Evolutionary conservation across 2,329 filamentous ascomycete species (phyloP).

Genomic region (Neonectria faginata): DNA sequence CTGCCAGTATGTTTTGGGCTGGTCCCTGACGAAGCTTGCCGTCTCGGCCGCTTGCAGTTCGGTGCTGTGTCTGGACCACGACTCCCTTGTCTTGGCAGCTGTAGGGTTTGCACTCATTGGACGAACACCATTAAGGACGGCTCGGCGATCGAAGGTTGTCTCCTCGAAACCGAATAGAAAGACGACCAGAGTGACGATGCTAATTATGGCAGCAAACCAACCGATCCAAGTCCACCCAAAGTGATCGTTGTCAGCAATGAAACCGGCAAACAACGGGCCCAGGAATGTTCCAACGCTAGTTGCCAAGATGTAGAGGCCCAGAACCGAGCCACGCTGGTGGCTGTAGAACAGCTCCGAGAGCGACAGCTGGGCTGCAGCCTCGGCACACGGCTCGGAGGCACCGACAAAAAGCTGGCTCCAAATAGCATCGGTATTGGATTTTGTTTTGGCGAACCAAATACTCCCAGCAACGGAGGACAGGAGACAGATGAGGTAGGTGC

Average conservation of each 20-base stretch:
- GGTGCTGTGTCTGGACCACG: neutral
- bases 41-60: conserved; percentile 7
- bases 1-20: conserved; percentile 26
- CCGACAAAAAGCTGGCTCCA: conserved; percentile 30
- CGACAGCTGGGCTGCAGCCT: conserved; percentile 25
- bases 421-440: conserved; percentile 17
- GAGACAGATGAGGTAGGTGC: conserved; percentile 23
- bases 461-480: conserved; percentile 21
- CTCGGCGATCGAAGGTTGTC: conserved; percentile 18
- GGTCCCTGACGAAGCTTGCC: neutral
- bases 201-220: conserved; percentile 24
- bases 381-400: conserved; percentile 24
- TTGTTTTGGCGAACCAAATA: conserved; percentile 20
- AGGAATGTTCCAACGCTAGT: conserved; percentile 25
- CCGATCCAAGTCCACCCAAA: conserved; percentile 26
- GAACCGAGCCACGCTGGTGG: conserved; percentile 18
- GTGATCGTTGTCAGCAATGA: conserved; percentile 20
- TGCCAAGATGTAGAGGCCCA: conserved; percentile 24
- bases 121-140: conserved; percentile 10
- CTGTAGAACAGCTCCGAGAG: conserved; percentile 28
- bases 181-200: conserved; percentile 16
- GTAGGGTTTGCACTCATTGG: neutral
- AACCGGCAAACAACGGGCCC: conserved; percentile 21
- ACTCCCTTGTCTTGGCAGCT: neutral
- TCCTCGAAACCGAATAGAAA: conserved; percentile 25